Conservation (phyloP, 2,329 filamentous ascomycete species). For the Huntiella decipiens region DNA sequence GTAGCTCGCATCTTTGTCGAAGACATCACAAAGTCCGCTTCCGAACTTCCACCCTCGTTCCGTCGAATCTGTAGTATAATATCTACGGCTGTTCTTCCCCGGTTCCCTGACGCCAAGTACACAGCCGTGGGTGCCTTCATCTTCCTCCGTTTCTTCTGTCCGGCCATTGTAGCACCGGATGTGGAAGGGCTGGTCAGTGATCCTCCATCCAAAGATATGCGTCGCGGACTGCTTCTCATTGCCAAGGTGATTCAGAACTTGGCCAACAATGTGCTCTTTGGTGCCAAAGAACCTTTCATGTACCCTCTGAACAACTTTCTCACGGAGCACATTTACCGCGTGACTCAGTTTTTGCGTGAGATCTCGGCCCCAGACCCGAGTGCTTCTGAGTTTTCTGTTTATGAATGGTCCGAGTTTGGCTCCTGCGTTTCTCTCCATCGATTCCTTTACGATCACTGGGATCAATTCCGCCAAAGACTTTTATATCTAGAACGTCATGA, state of each 20-base stretch:
- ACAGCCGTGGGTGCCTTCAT: slow-evolving; percentile 54
- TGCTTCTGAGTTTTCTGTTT: slow-evolving; percentile 21
- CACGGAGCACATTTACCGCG: slow-evolving; percentile 46
- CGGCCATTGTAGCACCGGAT: slow-evolving; percentile 52
- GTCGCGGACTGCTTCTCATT: slow-evolving; percentile 47
- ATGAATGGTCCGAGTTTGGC: slow-evolving; percentile 46
- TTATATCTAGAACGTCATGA: slow-evolving; percentile 39
- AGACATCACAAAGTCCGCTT: slow-evolving; percentile 45
- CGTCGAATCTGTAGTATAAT: slow-evolving; percentile 52
- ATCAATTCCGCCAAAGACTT: slow-evolving; percentile 46
- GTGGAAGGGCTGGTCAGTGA: slow-evolving; percentile 43
- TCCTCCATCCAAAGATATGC: slow-evolving; percentile 48
- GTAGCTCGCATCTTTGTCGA: slow-evolving; percentile 55
- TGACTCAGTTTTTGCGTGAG: slow-evolving; percentile 47
- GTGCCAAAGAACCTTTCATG: slow-evolving; percentile 56
- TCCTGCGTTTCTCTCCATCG: slow-evolving; percentile 51
- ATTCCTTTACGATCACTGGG: slow-evolving; percentile 54
- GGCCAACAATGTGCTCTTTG: slow-evolving; percentile 53
- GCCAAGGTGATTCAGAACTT: slow-evolving; percentile 55
- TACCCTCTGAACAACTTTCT: slow-evolving; percentile 51
- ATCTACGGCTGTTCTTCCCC: slow-evolving; percentile 39
- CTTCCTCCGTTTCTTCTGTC: slow-evolving; percentile 54
- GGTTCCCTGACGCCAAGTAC: slow-evolving; percentile 52
- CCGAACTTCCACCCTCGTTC: slow-evolving; percentile 43
- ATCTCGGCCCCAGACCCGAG: slow-evolving; percentile 41